These are phyloP conservation scores for Cicer chorassanicum DNA, from an alignment of 306 rosid genomes.

Conservation along the genomic window DNA sequence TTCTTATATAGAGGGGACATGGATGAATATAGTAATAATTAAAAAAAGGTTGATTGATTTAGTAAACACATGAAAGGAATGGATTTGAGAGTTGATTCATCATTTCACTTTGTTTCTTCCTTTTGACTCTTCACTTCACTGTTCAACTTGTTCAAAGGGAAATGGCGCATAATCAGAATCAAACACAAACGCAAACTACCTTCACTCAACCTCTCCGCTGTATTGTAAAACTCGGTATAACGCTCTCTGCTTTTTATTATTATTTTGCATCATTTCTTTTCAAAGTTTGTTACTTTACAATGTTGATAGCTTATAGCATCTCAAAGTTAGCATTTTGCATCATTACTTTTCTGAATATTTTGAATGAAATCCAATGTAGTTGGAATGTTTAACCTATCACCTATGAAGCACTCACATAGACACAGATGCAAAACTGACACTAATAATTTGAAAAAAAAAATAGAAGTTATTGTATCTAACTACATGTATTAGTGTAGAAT, in stretches of 20 bases:
- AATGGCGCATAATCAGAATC: slow-evolving; percentile 48
- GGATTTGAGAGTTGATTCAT: too few species aligned
- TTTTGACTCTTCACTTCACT: slow-evolving; percentile 9
- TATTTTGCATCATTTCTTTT: slow-evolving; percentile 36
- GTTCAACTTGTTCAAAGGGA: neutral
- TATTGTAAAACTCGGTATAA: slow-evolving; percentile 80
- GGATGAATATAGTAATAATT: too few species aligned
- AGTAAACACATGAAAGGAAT: too few species aligned
- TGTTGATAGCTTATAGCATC: neutral
- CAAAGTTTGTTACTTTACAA: slow-evolving; percentile 34
- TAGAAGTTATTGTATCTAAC: neutral
- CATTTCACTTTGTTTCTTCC: slow-evolving; percentile 1
- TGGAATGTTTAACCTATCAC: neutral
- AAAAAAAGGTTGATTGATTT: too few species aligned
- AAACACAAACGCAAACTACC: slow-evolving; percentile 35
- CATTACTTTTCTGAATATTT: neutral
- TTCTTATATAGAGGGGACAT: too few species aligned
- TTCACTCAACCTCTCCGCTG: slow-evolving; percentile 68
- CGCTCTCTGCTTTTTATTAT: slow-evolving; percentile 22
- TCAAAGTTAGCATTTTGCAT: neutral
- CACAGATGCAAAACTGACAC: neutral
- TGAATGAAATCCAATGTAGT: slow-evolving; percentile 11
- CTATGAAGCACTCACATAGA: neutral
- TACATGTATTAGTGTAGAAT: neutral
- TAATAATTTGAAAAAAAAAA: neutral